A percentile compares a stretch with the other conserved stretches of the same genome.
phyloP scores from a whole-genome alignment of 2,329 filamentous ascomycete species.

The Xylariaceae sp. region DNA sequence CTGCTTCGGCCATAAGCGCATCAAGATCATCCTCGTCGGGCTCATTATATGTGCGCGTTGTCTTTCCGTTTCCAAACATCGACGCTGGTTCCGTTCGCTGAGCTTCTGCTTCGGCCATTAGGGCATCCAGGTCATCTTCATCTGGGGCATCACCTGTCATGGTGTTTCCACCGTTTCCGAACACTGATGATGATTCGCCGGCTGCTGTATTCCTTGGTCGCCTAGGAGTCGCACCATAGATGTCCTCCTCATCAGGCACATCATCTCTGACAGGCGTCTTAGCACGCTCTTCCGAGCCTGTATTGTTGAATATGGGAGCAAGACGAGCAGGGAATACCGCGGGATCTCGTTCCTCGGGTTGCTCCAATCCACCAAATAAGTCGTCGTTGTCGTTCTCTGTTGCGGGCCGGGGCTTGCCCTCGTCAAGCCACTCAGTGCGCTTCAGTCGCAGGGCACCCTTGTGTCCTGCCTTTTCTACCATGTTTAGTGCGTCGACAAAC shows the following conservation, averaged over 20 bases:
- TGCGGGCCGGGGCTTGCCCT: slow-evolving; percentile 53
- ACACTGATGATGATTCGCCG: slow-evolving; percentile 18
- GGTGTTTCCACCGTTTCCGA: slow-evolving; percentile 22
- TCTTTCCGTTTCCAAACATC: slow-evolving; percentile 20
- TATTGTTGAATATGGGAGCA: slow-evolving; percentile 37
- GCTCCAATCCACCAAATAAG: slow-evolving; percentile 25
- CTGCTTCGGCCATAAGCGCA: slow-evolving; percentile 43
- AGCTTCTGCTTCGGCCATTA: slow-evolving; percentile 47
- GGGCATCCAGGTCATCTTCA: slow-evolving; percentile 45
- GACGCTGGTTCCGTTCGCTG: slow-evolving; percentile 20
- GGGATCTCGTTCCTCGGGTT: slow-evolving; percentile 26
- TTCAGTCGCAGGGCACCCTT: slow-evolving; percentile 70
- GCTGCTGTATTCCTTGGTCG: slow-evolving; percentile 23
- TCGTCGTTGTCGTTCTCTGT: slow-evolving; percentile 29
- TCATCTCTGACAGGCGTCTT: slow-evolving; percentile 34
- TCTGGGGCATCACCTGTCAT: slow-evolving; percentile 23
- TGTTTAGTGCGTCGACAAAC: slow-evolving; percentile 80
- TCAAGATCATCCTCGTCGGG: slow-evolving; percentile 41
- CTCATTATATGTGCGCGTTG: slow-evolving; percentile 14
- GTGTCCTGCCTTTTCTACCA: slow-evolving; percentile 92
- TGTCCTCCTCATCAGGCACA: slow-evolving; percentile 43
- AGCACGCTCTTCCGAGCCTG: slow-evolving; percentile 25
- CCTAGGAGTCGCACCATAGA: slow-evolving; percentile 51
- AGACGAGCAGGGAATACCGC: slow-evolving; percentile 32
- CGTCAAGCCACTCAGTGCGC: slow-evolving; percentile 78